Base-by-base conservation (phyloP, 306 rosid genomes). In the Dryas drummondii region DNA sequence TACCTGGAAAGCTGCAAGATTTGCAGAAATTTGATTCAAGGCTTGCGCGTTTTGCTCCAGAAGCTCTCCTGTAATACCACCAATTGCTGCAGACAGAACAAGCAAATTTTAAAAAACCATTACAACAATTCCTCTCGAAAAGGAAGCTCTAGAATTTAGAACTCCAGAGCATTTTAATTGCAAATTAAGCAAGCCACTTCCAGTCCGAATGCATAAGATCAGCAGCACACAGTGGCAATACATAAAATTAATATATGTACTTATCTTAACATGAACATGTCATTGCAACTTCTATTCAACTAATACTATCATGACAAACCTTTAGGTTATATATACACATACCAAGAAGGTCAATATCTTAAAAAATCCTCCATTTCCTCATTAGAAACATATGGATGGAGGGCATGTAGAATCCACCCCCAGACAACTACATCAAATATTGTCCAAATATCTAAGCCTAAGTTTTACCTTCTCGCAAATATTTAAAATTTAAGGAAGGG, bases 11-110 rank as follows among this genome's bases (percentile, higher is more conserved):
- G 74, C 72, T 68, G 84, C 71, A 54, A 85, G 75, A 37, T 85
- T 85, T 41, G 82, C 76, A 8, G 88, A 85, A 27, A 85, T 82
- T 69, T 82, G 88, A 82, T 79, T 79, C 84, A 85, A 73, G 68
- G 83, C 84, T 48, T 85, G 80, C 2, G 78, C 75, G 67, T 82
- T 85, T 73, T 82, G 84, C 76, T 85, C 88, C 64, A 85, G 84
- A 79, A 85, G 86, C 50, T 82, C 88, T 40, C 86, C 88, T 11
- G 84, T 82, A 48, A 76, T 55, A 70, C 88, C 88, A 47, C 84
- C 88, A 76, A 85, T 85, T 27, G 80, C 88, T 85, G 84, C 66
- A 76, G 49, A 76, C 60, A 76, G 22, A 68, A 40, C 17, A 82
- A 57, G 9, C 13, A 63, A 68, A 9, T 45, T 62, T 56, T n/a